Evolutionary conservation across 306 rosid species (phyloP), one percentile per base, ranked within the genome.

Genomic region (Rubus idaeus): DNA sequence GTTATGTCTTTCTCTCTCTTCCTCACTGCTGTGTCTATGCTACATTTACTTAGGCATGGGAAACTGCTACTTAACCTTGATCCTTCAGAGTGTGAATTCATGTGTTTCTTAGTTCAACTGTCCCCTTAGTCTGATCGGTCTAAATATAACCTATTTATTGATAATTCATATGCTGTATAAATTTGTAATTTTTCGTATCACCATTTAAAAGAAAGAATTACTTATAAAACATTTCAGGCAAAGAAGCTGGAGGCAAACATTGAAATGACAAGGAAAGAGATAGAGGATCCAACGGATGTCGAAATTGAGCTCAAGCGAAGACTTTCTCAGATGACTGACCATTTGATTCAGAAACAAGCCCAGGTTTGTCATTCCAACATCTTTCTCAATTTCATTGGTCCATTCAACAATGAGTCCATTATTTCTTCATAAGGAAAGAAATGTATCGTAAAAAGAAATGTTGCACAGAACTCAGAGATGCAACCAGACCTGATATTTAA

Each of bases 321-420:
- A 88, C 96, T 95, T 84, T 78, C 81, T 68, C 99, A 89, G 85
- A 87, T 95, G 97, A 95, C 99, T 73, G 97, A 95, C 65, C 97
- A 95, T 91, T 92, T 95, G 84, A 95, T 95, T 82, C 96, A 88
- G 78, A 95, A 88, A 84, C 99, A 95, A 87, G 84, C 96, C 52
- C 94, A 95, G 99, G 99, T 90, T 72, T 69, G 84, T 71, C 76
- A 71, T 84, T 63, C 67, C 47, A 63, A 49, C 53, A 53, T 78
- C 74, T 21, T 73, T 61, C 58, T 21, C 5, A 45, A 47, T 67
- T 37, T 50, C 68, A 45, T 60, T n/a, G 53, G 64, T 79, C 40
- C 57, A 14, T 21, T 46, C 57, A 81, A 68, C 21, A 41, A 44
- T 45, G 18, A 53, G 64, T 23, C 67, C 53, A 9, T n/a, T 3